Percentiles rank a stretch among this genome's conserved stretches.
Evolutionary conservation across 306 rosid species (phyloP).

Genomic region (Benincasa hispida): DNA sequence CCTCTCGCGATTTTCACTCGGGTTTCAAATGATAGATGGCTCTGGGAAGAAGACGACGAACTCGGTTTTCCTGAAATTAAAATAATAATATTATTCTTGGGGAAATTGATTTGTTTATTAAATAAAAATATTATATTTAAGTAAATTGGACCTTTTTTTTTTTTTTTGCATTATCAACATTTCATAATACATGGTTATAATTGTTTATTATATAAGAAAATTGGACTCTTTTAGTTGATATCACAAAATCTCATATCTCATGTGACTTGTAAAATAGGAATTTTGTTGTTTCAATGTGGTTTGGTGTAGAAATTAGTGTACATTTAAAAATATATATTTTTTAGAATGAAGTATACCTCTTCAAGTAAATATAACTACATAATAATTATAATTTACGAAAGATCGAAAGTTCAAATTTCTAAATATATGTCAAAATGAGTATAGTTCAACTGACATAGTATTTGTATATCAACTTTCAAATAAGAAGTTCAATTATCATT

Average conservation of each 20-base stretch:
- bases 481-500: no score
- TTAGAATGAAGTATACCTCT: no score
- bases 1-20: constrained; percentile 75
- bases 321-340: background rate
- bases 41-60: constrained; percentile 26
- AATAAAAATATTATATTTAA: background rate
- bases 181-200: no score
- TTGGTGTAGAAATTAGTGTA: no score
- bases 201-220: background rate
- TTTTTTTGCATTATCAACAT: background rate
- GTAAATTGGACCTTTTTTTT: background rate
- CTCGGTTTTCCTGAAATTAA: constrained; percentile 39
- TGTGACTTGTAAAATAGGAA: no score
- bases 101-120: background rate
- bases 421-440: no score
- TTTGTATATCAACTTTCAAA: no score
- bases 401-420: no score
- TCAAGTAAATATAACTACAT: no score
- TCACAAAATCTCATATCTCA: background rate
- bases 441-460: no score
- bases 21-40: constrained; percentile 33
- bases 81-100: background rate
- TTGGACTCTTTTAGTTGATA: background rate
- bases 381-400: no score
- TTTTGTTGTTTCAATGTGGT: background rate